Evolutionary conservation across 2,329 filamentous ascomycete species (phyloP), one percentile per base, ranked within the genome.

Genomic region (Macroventuria anomochaeta): DNA sequence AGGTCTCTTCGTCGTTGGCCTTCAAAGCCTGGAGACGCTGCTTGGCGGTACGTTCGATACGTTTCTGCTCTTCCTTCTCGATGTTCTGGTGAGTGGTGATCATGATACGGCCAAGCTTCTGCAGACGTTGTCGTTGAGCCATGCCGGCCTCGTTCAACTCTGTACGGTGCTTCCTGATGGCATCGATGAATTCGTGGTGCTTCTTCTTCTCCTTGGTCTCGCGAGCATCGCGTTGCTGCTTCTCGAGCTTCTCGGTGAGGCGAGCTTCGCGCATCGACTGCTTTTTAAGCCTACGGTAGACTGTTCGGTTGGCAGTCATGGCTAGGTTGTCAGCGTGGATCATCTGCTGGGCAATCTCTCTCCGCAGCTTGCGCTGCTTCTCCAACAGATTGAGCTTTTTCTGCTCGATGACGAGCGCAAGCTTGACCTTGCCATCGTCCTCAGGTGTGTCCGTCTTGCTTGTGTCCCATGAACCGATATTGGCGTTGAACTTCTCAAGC

Each of bases 11-110:
- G 75, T 99, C 95, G 86, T 99, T 96, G 68, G 95, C 93, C 80
- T 97, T 97, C 74, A 99, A 84, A 57, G 95, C 95, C 77, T 97
- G 93, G 62, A 99, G 87, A 97, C 95, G 95, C 77, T 99, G 95
- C 82, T 99, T 99, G 61, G 95, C 95, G 8, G 93, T 99, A 61
- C 95, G 86, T 80, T 99, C 95, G 63, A 99, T 90, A 59, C 95
- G 90, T 81, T 96, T 97, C 83, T 97, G 93, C 79, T 99, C 95
- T 81, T 99, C 95, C 79, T 96, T 96, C 76, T 99, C 95, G 73
- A 99, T 97, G 74, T 93, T 91, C 77, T 93, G 90, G 75, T 99
- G 95, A 57, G 96, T 93, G 52, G 83, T 79, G 60, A 90, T 84
- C 91, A 97, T 97, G 75, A 93, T 84, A 52, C 91, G 89, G 63